Evolutionary conservation across 1,139 yeast genomes (phyloP).

Genomic region (Groenewaldozyma auringiensis): DNA sequence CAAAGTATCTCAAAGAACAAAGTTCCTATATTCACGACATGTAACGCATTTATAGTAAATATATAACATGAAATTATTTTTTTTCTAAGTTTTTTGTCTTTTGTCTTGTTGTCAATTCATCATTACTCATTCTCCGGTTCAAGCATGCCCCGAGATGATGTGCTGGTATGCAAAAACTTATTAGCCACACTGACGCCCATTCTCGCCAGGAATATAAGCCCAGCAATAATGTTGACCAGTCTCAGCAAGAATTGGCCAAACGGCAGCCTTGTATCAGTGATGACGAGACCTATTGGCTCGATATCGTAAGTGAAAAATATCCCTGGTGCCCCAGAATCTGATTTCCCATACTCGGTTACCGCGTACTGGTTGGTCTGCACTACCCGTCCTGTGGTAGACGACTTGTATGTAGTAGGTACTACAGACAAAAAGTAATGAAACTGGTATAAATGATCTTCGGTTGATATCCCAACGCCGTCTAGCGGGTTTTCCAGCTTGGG

Average conservation of each 20-base stretch:
- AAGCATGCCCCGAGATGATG: constrained; percentile 5
- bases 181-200: constrained; percentile 14
- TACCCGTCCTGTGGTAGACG: constrained; percentile 51
- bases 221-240: constrained; percentile 74
- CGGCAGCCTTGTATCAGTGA: constrained; percentile 65
- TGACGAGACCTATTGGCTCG: constrained; percentile 70
- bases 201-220: constrained; percentile 46
- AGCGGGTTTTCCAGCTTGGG: constrained; percentile 83
- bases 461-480: constrained; percentile 42
- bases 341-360: constrained; percentile 46
- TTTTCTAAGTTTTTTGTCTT: constrained; percentile 9
- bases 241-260: constrained; percentile 73
- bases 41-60: neutral
- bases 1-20: neutral
- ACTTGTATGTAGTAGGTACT: constrained; percentile 73
- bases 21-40: neutral
- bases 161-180: constrained; percentile 7
- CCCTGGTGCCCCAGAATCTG: constrained; percentile 50
- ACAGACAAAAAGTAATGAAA: constrained; percentile 64
- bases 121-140: constrained; percentile 2
- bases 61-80: neutral
- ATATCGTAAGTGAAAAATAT: constrained; percentile 77
- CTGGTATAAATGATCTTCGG: constrained; percentile 31
- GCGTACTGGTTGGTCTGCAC: constrained; percentile 86
- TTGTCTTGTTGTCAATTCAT: constrained; percentile 30